Percentiles rank a stretch among this genome's conserved stretches.
Evolutionary conservation across 768 basidiomycete genomes (phyloP).

Genomic region (Paxillus involutus): DNA sequence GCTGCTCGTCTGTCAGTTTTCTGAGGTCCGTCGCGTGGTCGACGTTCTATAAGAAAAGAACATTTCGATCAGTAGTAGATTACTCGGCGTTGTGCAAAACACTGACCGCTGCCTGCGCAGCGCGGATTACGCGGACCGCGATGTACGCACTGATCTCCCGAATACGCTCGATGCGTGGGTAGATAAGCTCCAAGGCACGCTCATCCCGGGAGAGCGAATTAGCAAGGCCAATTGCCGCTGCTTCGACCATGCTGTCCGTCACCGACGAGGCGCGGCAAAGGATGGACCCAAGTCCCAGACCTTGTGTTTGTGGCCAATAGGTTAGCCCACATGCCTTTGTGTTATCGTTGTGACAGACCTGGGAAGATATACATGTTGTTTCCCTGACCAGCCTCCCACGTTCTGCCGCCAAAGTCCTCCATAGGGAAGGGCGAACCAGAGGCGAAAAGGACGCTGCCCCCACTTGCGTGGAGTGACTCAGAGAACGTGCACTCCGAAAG

Average conservation of each 20-base stretch:
- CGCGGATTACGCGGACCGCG: slow-evolving; percentile 71
- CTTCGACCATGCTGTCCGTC: slow-evolving; percentile 88
- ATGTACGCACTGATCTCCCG: slow-evolving; percentile 82
- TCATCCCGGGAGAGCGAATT: slow-evolving; percentile 73
- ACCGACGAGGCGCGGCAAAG: slow-evolving; percentile 66
- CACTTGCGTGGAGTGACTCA: slow-evolving; percentile 69
- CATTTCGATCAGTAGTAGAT: slow-evolving; percentile 1
- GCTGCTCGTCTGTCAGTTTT: slow-evolving; percentile 51
- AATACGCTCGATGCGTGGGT: slow-evolving; percentile 82
- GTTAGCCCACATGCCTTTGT: too few species aligned
- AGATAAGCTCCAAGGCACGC: slow-evolving; percentile 62
- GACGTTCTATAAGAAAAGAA: slow-evolving; percentile 41
- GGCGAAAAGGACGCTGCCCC: slow-evolving; percentile 81
- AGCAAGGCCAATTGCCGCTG: slow-evolving; percentile 78
- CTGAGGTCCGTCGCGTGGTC: slow-evolving; percentile 57
- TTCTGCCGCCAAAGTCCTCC: slow-evolving; percentile 52
- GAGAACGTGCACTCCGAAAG: slow-evolving; percentile 80
- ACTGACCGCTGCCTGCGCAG: slow-evolving; percentile 74
- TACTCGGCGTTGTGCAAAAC: slow-evolving; percentile 15
- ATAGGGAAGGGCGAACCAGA: slow-evolving; percentile 84
- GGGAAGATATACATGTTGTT: slow-evolving; percentile 94
- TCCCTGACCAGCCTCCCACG: slow-evolving; percentile 80
- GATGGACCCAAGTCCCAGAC: slow-evolving; percentile 71
- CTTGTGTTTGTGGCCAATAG: slow-evolving; percentile 8
- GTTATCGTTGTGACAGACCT: slow-evolving; percentile 41